Conservation (phyloP, 768 basidiomycete species). For the Tremella yokohamensis region DNA sequence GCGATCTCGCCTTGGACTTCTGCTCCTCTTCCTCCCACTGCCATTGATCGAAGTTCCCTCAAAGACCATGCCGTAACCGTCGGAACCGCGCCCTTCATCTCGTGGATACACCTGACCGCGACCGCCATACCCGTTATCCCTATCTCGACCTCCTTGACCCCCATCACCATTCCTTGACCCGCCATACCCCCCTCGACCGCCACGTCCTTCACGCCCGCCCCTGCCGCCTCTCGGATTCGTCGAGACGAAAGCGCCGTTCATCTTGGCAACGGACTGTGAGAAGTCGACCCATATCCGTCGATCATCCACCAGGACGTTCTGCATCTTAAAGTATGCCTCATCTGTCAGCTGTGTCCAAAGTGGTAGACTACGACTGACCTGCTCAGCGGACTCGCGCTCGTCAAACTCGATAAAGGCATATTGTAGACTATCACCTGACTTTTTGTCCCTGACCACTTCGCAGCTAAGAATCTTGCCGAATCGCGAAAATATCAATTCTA, state of each 20-base stretch:
- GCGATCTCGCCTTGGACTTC: constrained; percentile 9
- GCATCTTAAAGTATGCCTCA: constrained; percentile 97
- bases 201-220: constrained; percentile 23
- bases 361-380: constrained; percentile 58
- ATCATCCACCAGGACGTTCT: constrained; percentile 96
- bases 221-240: constrained; percentile 51
- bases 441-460: constrained; percentile 93
- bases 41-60: constrained; percentile 11
- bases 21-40: constrained; percentile 11
- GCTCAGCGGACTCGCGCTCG: constrained; percentile 85
- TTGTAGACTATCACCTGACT: constrained; percentile 91
- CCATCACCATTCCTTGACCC: constrained; percentile 13
- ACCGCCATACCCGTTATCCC: constrained; percentile 53
- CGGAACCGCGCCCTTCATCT: constrained; percentile 9
- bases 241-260: constrained; percentile 72
- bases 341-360: background rate
- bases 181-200: constrained; percentile 44
- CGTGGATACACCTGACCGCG: constrained; percentile 7
- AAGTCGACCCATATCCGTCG: constrained; percentile 97
- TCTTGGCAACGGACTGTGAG: constrained; percentile 89
- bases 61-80: constrained; percentile 21
- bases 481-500: constrained; percentile 93
- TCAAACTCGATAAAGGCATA: constrained; percentile 99
- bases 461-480: constrained; percentile 96
- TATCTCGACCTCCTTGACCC: constrained; percentile 65